These are phyloP conservation scores for Rachicladosporium sp. DNA, from an alignment of 2,329 filamentous ascomycete species.

Conservation along the genomic window DNA sequence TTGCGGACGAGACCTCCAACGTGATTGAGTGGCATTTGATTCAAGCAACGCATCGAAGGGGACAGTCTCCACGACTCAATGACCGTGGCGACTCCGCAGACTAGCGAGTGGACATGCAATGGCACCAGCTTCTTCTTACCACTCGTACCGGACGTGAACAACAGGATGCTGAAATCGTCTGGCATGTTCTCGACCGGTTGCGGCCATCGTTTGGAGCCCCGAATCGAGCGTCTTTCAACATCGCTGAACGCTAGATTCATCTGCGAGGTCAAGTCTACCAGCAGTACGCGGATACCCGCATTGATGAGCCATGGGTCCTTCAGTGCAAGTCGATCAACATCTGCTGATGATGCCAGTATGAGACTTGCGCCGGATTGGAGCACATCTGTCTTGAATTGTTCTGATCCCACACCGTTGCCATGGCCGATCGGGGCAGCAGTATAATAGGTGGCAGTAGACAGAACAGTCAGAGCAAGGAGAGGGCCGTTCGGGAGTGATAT, in stretches of 20 bases:
- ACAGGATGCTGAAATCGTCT: constrained; percentile 39
- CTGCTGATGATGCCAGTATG: constrained; percentile 34
- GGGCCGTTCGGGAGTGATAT: constrained; percentile 44
- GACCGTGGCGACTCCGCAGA: constrained; percentile 40
- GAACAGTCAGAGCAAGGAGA: constrained; percentile 37
- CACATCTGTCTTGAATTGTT: constrained; percentile 41
- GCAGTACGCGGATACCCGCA: constrained; percentile 27
- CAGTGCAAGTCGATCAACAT: constrained; percentile 31
- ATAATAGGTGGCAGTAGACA: constrained; percentile 40
- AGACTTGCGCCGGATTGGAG: constrained; percentile 34
- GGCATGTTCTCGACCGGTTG: constrained; percentile 24
- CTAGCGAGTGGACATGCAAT: constrained; percentile 38
- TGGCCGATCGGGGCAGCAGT: constrained; percentile 42
- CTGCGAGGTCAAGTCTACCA: constrained; percentile 27
- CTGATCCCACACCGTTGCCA: constrained; percentile 30
- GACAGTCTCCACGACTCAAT: constrained; percentile 42
- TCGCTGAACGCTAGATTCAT: constrained; percentile 25
- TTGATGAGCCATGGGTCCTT: constrained; percentile 21
- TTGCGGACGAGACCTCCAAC: constrained; percentile 42
- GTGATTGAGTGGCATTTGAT: constrained; percentile 50
- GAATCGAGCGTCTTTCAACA: constrained; percentile 8
- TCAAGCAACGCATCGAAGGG: constrained; percentile 38
- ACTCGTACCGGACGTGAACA: constrained; percentile 47
- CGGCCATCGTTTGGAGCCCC: constrained; percentile 1
- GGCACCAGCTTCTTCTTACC: constrained; percentile 49